A percentile compares a stretch with the other conserved stretches of the same genome.
phyloP scores from a whole-genome alignment of 2,329 filamentous ascomycete genomes.

The Fusarium nematophilum region DNA sequence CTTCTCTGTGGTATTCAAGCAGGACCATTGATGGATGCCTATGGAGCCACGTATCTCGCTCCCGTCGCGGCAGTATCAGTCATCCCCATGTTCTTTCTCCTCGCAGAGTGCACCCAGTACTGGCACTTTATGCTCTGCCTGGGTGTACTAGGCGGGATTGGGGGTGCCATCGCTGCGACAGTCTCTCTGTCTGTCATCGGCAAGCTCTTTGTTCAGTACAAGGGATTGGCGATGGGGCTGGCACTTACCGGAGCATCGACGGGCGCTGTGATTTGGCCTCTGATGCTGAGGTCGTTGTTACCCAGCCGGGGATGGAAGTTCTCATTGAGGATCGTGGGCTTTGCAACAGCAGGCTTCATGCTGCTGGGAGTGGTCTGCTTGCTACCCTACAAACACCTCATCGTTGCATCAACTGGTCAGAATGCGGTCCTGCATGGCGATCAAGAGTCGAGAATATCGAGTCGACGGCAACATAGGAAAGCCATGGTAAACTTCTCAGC shows the following conservation, averaged over 20 bases:
- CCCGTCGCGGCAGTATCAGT: conserved; percentile 48
- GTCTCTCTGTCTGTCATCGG: conserved; percentile 44
- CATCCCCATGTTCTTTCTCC: conserved; percentile 53
- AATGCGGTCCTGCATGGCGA: background rate
- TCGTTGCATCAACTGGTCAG: background rate
- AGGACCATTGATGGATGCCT: conserved; percentile 58
- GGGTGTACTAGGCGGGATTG: conserved; percentile 54
- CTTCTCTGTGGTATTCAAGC: conserved; percentile 57
- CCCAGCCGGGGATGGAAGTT: conserved; percentile 43
- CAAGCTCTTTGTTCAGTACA: conserved; percentile 21
- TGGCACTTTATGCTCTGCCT: conserved; percentile 58
- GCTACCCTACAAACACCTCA: conserved; percentile 41
- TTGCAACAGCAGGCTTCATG: conserved; percentile 38
- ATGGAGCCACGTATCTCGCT: conserved; percentile 54
- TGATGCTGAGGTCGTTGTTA: conserved; percentile 42
- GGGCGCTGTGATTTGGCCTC: conserved; percentile 43
- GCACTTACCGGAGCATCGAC: conserved; percentile 9
- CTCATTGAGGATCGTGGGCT: conserved; percentile 42
- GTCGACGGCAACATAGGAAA: no score
- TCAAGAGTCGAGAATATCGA: background rate
- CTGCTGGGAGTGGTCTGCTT: conserved; percentile 44
- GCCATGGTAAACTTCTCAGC: conserved; percentile 50
- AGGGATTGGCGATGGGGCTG: conserved; percentile 10
- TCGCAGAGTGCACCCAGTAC: conserved; percentile 57
- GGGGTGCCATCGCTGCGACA: conserved; percentile 48